A percentile compares a stretch with the other conserved stretches of the same genome.
These are phyloP conservation scores for Garcia nutans DNA, from an alignment of 345 rosid genomes.

Conservation along the genomic window DNA sequence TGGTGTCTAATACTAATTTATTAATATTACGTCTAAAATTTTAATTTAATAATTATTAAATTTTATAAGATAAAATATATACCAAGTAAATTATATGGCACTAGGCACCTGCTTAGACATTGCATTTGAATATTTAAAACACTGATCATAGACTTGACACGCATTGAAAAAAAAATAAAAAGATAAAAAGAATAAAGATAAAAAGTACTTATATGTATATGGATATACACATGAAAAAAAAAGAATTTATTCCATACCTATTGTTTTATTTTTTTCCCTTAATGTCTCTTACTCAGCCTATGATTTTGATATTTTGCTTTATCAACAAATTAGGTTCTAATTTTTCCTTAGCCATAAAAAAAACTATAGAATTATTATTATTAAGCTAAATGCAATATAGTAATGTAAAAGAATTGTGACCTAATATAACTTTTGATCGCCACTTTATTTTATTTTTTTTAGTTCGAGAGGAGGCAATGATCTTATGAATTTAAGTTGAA, in stretches of 20 bases:
- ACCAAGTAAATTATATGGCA: background rate
- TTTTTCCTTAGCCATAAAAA: too few species aligned
- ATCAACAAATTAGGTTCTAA: background rate
- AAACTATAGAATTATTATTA: background rate
- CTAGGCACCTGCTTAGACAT: background rate
- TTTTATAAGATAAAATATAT: too few species aligned
- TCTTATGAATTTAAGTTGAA: too few species aligned
- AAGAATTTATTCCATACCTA: slow-evolving; percentile 19
- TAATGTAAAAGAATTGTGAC: too few species aligned
- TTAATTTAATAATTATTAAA: too few species aligned
- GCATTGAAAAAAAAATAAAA: background rate
- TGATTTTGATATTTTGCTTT: slow-evolving; percentile 25
- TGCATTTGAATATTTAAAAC: background rate
- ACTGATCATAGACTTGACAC: background rate
- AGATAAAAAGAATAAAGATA: background rate
- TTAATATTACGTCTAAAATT: too few species aligned
- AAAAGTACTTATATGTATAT: too few species aligned
- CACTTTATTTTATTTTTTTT: too few species aligned
- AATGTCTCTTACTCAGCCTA: slow-evolving; percentile 1
- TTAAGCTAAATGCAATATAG: too few species aligned
- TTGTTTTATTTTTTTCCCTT: slow-evolving; percentile 14
- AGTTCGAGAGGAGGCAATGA: too few species aligned
- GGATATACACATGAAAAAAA: background rate
- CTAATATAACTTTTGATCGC: too few species aligned
- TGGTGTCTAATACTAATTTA: too few species aligned